These are phyloP conservation scores for Colletotrichum chlorophyti DNA, from an alignment of 2,329 filamentous ascomycete genomes.

Conservation along the genomic window DNA sequence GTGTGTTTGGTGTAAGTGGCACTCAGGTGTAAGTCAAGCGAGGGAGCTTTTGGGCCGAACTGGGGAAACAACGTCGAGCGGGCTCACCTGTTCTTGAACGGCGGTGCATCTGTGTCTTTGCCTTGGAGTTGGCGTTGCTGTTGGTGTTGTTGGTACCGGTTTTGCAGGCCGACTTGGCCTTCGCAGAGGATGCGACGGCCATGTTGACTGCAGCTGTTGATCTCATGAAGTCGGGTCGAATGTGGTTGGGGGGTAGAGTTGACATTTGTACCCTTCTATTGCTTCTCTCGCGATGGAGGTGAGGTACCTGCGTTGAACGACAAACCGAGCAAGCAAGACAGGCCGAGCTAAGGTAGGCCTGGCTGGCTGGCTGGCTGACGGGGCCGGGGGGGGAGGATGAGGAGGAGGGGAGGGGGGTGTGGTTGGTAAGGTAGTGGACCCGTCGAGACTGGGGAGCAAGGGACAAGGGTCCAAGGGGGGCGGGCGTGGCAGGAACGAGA, in stretches of 20 bases:
- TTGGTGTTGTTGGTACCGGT: conserved; percentile 48
- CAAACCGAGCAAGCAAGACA: conserved; percentile 35
- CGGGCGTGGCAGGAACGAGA: conserved; percentile 19
- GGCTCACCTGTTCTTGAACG: conserved; percentile 87
- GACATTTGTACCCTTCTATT: conserved; percentile 70
- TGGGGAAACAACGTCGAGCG: conserved; percentile 29
- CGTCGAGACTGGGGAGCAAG: conserved; percentile 15
- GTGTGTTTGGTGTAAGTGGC: conserved; percentile 13
- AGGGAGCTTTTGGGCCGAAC: conserved; percentile 27
- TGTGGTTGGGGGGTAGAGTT: conserved; percentile 67
- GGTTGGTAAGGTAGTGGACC: conserved; percentile 15
- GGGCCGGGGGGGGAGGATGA: conserved; percentile 28
- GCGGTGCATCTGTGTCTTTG: conserved; percentile 87
- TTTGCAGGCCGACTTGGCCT: conserved; percentile 65
- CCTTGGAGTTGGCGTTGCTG: conserved; percentile 63
- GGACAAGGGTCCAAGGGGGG: conserved; percentile 12
- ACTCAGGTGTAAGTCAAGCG: conserved; percentile 39
- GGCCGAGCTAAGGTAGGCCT: conserved; percentile 26
- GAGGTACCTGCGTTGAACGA: conserved; percentile 51
- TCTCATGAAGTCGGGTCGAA: conserved; percentile 50
- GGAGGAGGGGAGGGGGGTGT: conserved; percentile 32
- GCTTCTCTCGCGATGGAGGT: conserved; percentile 41
- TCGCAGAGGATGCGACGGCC: conserved; percentile 65
- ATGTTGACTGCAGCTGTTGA: conserved; percentile 59
- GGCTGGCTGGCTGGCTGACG: conserved; percentile 28